A percentile compares a stretch with the other conserved stretches of the same genome.
phyloP scores from a whole-genome alignment of 1,284 basidiomycete genomes.

The Ganoderma lingzhi region DNA sequence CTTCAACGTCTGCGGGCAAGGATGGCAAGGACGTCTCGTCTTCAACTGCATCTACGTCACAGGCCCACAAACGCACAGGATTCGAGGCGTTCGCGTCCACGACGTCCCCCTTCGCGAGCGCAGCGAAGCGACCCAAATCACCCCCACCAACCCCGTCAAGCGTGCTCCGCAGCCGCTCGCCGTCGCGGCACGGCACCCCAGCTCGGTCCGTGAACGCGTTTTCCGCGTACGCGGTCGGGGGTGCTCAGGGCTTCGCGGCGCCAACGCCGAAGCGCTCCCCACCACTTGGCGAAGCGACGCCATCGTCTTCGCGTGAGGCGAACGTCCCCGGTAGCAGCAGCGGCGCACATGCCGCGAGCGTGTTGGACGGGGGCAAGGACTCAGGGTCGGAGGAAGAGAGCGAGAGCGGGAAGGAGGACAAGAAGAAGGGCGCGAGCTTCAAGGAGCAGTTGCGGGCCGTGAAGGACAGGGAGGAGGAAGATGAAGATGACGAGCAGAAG shows the following conservation, averaged over 20 bases:
- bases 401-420: slow-evolving; percentile 36
- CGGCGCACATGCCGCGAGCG: slow-evolving; percentile 10
- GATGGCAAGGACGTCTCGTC: slow-evolving; percentile 4
- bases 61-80: slow-evolving; percentile 48
- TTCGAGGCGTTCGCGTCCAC: slow-evolving; percentile 80
- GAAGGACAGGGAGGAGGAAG: slow-evolving; percentile 46
- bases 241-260: slow-evolving; percentile 57
- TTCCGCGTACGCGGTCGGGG: slow-evolving; percentile 61
- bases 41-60: slow-evolving; percentile 20
- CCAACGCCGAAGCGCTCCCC: slow-evolving; percentile 59
- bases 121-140: slow-evolving; percentile 44
- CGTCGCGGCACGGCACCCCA: slow-evolving; percentile 34
- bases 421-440: slow-evolving; percentile 47
- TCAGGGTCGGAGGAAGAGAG: slow-evolving; percentile 24
- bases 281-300: slow-evolving; percentile 38
- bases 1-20: slow-evolving; percentile 16
- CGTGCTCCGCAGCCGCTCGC: slow-evolving; percentile 37
- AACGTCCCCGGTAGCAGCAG: slow-evolving; percentile 31
- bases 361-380: slow-evolving; percentile 25
- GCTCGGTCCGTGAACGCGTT: slow-evolving; percentile 56
- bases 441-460: slow-evolving; percentile 68
- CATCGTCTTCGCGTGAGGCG: slow-evolving; percentile 23
- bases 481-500: slow-evolving; percentile 58
- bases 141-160: slow-evolving; percentile 37
- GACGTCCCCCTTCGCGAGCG: slow-evolving; percentile 75